Conservation (phyloP, 257 asterid species). For the Solanum virginianum region DNA sequence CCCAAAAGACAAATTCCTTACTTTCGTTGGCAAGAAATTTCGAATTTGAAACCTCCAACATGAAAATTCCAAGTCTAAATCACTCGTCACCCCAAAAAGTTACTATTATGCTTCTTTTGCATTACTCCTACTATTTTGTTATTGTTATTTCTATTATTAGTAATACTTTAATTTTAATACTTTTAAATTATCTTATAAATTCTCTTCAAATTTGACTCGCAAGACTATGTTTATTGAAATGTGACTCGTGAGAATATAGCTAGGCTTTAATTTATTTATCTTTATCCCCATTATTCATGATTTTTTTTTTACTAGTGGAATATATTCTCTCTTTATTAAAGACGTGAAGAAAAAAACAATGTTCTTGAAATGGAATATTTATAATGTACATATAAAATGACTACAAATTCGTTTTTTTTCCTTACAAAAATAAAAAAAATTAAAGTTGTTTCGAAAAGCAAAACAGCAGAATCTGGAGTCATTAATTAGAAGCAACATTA, state of each 20-base stretch:
- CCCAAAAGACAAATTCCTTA: too few relatives aligned
- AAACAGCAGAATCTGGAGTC: background rate
- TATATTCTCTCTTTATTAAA: background rate
- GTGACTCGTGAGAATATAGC: background rate
- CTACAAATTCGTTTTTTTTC: background rate
- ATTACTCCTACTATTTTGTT: background rate
- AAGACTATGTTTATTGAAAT: too few relatives aligned
- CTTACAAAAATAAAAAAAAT: background rate
- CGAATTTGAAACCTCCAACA: too few relatives aligned
- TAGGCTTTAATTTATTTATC: background rate
- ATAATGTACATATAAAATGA: background rate
- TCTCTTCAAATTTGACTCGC: too few relatives aligned
- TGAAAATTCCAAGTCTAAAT: too few relatives aligned
- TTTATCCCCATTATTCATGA: background rate
- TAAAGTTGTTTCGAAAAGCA: background rate
- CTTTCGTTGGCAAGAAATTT: too few relatives aligned
- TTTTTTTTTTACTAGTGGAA: background rate
- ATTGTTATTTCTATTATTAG: background rate
- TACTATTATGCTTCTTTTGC: too few relatives aligned
- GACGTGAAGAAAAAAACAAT: background rate
- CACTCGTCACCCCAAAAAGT: too few relatives aligned
- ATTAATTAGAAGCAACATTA: background rate
- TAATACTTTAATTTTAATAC: background rate
- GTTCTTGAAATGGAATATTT: background rate
- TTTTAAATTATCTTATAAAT: background rate